Conservation (phyloP, 2,329 filamentous ascomycete species). For the Exophiala mesophila region DNA sequence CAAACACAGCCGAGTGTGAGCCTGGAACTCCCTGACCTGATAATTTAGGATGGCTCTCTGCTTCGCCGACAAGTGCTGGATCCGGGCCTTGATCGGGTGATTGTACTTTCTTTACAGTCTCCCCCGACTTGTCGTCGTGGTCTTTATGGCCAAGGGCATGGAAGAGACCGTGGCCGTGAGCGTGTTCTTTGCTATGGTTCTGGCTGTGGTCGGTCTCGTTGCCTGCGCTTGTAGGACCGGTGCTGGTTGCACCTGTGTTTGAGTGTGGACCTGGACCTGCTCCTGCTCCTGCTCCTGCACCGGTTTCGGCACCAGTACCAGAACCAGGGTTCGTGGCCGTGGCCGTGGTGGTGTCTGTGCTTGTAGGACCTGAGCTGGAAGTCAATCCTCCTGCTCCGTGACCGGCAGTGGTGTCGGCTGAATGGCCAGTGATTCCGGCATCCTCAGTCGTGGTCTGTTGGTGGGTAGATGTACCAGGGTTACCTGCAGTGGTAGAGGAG, state of each 20-base stretch:
- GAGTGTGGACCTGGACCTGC: too few relatives aligned
- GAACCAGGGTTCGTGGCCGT: not conserved
- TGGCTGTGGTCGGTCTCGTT: too few relatives aligned
- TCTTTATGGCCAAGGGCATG: too few relatives aligned
- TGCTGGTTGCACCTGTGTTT: not conserved
- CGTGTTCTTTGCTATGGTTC: slow-evolving; percentile 3
- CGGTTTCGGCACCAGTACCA: not conserved
- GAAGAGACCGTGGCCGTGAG: too few relatives aligned
- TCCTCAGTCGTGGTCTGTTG: not conserved
- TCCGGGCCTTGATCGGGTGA: slow-evolving; percentile 16
- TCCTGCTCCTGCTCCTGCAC: not conserved
- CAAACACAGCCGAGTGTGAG: slow-evolving; percentile 26
- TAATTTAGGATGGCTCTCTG: slow-evolving; percentile 16
- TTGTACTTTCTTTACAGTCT: too few relatives aligned
- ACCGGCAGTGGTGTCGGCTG: not conserved
- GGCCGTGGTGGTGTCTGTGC: too few relatives aligned
- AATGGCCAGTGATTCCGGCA: not conserved
- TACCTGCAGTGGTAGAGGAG: too few relatives aligned
- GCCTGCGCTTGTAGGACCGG: too few relatives aligned
- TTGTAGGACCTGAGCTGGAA: too few relatives aligned
- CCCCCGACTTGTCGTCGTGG: not conserved
- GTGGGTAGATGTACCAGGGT: not conserved
- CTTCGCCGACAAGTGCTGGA: slow-evolving; percentile 17
- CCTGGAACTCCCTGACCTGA: slow-evolving; percentile 19
- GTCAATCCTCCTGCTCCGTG: too few relatives aligned